Evolutionary conservation across 257 asterid species (phyloP).

Genomic region (Solanum gracilifrons): DNA sequence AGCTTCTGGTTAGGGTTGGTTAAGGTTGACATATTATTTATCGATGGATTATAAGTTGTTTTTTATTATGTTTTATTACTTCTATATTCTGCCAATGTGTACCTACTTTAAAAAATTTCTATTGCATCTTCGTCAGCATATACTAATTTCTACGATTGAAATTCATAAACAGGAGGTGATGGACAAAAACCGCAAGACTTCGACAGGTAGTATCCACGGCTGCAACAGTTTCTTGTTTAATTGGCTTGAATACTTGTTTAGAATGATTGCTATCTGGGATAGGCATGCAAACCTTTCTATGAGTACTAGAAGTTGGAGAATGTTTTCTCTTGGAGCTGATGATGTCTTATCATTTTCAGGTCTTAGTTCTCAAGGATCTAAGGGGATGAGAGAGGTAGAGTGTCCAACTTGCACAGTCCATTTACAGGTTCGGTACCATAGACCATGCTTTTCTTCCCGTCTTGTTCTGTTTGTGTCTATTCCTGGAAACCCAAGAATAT

Average conservation of each 20-base stretch:
- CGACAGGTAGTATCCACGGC: conserved; percentile 17
- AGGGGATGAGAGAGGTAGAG: conserved; percentile 68
- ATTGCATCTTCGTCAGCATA: neutral
- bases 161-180: conserved; percentile 66
- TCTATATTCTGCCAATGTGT: neutral
- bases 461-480: neutral
- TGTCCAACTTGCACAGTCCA: conserved; percentile 93
- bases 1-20: neutral
- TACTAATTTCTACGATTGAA: conserved; percentile 2
- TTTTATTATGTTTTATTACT: neutral
- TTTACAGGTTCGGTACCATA: conserved; percentile 42
- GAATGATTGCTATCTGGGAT: neutral
- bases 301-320: neutral
- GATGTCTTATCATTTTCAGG: conserved; percentile 21
- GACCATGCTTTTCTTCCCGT: neutral
- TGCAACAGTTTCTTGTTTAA: neutral
- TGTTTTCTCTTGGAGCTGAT: neutral
- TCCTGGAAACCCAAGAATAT: neutral
- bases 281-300: neutral
- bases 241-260: neutral
- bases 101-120: neutral
- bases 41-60: neutral
- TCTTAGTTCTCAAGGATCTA: conserved; percentile 25
- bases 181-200: conserved; percentile 63
- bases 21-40: neutral